phyloP scores from a whole-genome alignment of 1,284 basidiomycete species.

The Leccinum glutinopallens region DNA sequence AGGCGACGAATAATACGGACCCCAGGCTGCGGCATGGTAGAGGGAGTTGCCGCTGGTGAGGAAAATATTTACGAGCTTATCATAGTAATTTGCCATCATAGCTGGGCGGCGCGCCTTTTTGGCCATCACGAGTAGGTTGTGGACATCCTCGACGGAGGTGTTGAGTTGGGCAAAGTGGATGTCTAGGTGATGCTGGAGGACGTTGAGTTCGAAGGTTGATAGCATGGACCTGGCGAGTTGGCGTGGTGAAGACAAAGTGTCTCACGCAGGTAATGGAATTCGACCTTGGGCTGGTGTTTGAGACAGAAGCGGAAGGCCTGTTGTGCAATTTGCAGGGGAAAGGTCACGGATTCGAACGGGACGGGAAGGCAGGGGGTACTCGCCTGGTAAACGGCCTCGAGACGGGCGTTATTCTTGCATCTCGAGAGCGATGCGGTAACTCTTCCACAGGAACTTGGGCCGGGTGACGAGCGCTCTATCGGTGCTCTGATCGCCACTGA shows the following conservation, averaged over 20 bases:
- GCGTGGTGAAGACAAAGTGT: slow-evolving; percentile 93
- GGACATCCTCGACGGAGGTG: slow-evolving; percentile 98
- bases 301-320: slow-evolving; percentile 98
- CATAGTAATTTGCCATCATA: slow-evolving; percentile 99
- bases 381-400: slow-evolving; percentile 96
- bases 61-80: slow-evolving; percentile 97
- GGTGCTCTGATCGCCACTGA: slow-evolving; percentile 91
- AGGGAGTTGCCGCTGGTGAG: slow-evolving; percentile 91
- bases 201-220: slow-evolving; percentile 99
- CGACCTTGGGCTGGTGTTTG: slow-evolving; percentile 92
- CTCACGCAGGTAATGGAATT: slow-evolving; percentile 97
- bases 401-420: slow-evolving; percentile 94
- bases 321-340: slow-evolving; percentile 84
- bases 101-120: slow-evolving; percentile 90
- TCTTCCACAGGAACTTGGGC: slow-evolving; percentile 99
- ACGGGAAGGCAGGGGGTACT: slow-evolving; percentile 25
- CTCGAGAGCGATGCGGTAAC: slow-evolving; percentile 95
- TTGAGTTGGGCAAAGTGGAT: slow-evolving; percentile 98
- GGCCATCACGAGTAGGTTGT: slow-evolving; percentile 91
- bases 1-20: slow-evolving; percentile 79
- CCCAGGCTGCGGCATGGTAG: slow-evolving; percentile 98
- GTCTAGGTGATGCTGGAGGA: slow-evolving; percentile 95
- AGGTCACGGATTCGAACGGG: not conserved
- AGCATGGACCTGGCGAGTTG: slow-evolving; percentile 94
- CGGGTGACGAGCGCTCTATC: slow-evolving; percentile 96